Evolutionary conservation across 2,329 filamentous ascomycete species (phyloP).

Genomic region (Hypomyces perniciosus): DNA sequence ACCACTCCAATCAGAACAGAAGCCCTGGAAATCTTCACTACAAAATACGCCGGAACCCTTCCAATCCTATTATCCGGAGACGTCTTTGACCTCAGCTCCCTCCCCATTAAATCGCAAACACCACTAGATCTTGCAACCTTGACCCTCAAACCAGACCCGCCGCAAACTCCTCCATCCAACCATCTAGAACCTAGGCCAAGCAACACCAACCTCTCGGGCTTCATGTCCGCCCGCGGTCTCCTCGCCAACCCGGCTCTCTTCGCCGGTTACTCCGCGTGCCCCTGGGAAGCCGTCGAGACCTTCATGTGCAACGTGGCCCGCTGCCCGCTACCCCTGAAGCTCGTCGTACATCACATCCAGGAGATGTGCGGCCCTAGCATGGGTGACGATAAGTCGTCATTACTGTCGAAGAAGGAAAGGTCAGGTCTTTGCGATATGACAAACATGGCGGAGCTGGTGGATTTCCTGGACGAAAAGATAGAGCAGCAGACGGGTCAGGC

Average conservation of each 20-base stretch:
- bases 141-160: conserved; percentile 19
- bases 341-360: conserved; percentile 58
- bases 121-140: conserved; percentile 27
- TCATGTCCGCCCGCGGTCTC: conserved; percentile 66
- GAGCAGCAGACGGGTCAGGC: conserved; percentile 28
- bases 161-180: neutral
- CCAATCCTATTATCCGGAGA: conserved; percentile 66
- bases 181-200: conserved; percentile 21
- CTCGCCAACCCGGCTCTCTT: conserved; percentile 64
- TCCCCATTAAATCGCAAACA: conserved; percentile 36
- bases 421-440: conserved; percentile 41
- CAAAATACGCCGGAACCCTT: conserved; percentile 46
- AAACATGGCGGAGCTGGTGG: conserved; percentile 53
- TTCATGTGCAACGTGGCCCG: conserved; percentile 55
- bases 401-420: conserved; percentile 54
- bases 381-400: conserved; percentile 43
- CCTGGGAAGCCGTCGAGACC: conserved; percentile 56
- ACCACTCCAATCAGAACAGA: conserved; percentile 56
- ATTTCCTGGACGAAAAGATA: conserved; percentile 51
- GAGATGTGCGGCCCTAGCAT: conserved; percentile 61
- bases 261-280: conserved; percentile 48
- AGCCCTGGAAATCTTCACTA: conserved; percentile 51
- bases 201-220: conserved; percentile 50
- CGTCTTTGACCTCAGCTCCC: conserved; percentile 50
- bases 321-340: conserved; percentile 55